Evolutionary conservation across 2,329 filamentous ascomycete genomes (phyloP).

Genomic region (Fusarium penzigii): DNA sequence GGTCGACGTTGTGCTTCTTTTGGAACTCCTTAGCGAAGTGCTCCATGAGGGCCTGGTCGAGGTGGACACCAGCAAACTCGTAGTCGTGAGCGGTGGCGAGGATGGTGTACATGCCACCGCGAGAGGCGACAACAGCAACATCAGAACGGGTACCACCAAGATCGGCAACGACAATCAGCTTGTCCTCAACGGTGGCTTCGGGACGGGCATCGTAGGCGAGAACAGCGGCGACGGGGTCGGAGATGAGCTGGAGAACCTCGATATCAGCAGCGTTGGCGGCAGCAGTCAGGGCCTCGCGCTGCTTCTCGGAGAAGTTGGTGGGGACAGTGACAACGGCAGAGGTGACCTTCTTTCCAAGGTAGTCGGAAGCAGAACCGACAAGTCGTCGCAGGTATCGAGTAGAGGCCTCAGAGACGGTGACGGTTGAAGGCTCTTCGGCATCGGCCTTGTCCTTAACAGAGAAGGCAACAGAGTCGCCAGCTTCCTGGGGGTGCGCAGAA

Average conservation of each 20-base stretch:
- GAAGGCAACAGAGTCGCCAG: constrained; percentile 74
- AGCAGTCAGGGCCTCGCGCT: constrained; percentile 77
- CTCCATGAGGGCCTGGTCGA: constrained; percentile 91
- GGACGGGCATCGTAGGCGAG: constrained; percentile 89
- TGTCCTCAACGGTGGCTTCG: constrained; percentile 75
- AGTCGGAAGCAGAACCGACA: constrained; percentile 82
- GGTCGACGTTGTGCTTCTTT: constrained; percentile 93
- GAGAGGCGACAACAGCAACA: constrained; percentile 84
- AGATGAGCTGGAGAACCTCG: constrained; percentile 89
- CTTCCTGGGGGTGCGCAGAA: constrained; percentile 83
- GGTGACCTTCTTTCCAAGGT: constrained; percentile 88
- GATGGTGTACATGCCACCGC: constrained; percentile 95
- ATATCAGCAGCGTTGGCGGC: constrained; percentile 79
- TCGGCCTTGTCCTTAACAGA: constrained; percentile 74
- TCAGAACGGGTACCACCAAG: constrained; percentile 92
- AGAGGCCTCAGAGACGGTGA: constrained; percentile 78
- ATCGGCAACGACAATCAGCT: constrained; percentile 88
- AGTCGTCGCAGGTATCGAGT: constrained; percentile 84
- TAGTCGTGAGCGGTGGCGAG: constrained; percentile 94
- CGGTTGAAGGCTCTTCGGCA: constrained; percentile 62
- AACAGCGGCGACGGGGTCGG: constrained; percentile 85
- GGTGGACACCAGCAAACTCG: constrained; percentile 80
- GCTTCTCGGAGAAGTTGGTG: constrained; percentile 87
- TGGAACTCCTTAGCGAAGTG: constrained; percentile 98
- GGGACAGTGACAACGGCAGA: constrained; percentile 94